These are phyloP conservation scores for Dendrobium catenatum DNA, from an alignment of 106 monocot genomes.

Conservation along the genomic window DNA sequence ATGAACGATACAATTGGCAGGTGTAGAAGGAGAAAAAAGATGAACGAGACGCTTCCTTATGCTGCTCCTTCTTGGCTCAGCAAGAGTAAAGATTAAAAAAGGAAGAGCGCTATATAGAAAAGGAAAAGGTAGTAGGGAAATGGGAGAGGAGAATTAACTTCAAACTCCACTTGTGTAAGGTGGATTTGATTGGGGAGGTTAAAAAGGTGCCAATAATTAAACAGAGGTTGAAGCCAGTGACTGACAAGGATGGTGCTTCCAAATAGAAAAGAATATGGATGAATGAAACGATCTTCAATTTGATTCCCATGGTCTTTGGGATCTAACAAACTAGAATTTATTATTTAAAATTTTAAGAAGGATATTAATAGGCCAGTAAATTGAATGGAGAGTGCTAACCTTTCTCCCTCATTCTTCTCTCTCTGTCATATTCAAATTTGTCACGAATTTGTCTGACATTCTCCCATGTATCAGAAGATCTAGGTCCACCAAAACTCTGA, in stretches of 20 bases:
- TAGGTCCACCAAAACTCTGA: constrained; percentile 32
- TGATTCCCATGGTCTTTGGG: background rate
- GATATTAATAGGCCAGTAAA: background rate
- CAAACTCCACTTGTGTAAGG: too few relatives aligned
- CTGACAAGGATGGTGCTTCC: background rate
- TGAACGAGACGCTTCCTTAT: too few relatives aligned
- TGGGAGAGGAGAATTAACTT: too few relatives aligned
- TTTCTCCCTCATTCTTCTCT: constrained; percentile 87
- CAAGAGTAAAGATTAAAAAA: too few relatives aligned
- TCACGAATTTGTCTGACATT: constrained; percentile 73
- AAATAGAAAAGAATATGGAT: background rate
- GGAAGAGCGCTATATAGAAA: too few relatives aligned
- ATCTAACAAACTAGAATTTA: background rate
- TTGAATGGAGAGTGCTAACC: constrained; percentile 28
- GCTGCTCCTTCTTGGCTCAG: too few relatives aligned
- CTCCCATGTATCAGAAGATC: constrained; percentile 49
- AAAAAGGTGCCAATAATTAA: background rate
- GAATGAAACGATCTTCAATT: background rate
- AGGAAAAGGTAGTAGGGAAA: too few relatives aligned
- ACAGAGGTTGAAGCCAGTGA: background rate
- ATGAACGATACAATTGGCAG: too few relatives aligned
- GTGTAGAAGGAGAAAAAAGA: too few relatives aligned
- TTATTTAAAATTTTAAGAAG: background rate
- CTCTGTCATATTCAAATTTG: constrained; percentile 94
- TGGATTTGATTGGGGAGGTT: too few relatives aligned